Percentiles rank a stretch among this genome's conserved stretches.
Conservation (phyloP, 2,329 filamentous ascomycete species). For the Macrophomina tecta region DNA sequence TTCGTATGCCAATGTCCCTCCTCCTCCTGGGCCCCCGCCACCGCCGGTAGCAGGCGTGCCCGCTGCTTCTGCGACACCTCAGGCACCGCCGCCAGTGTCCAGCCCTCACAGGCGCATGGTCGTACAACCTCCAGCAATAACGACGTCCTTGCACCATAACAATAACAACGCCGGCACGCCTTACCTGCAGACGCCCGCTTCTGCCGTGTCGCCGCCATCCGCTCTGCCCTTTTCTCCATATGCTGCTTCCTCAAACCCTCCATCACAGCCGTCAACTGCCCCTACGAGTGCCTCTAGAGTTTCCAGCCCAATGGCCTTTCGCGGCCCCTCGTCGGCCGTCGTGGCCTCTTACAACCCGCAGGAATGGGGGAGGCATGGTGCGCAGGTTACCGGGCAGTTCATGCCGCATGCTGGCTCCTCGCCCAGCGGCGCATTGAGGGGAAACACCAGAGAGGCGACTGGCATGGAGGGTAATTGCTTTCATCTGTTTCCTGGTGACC, state of each 20-base stretch:
- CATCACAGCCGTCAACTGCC: constrained; percentile 37
- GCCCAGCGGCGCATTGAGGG: constrained; percentile 42
- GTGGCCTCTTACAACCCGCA: constrained; percentile 55
- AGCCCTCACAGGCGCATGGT: constrained; percentile 42
- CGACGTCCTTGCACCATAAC: constrained; percentile 43
- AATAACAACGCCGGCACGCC: constrained; percentile 38
- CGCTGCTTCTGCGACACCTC: constrained; percentile 21
- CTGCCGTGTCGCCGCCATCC: constrained; percentile 40
- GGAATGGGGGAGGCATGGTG: constrained; percentile 51
- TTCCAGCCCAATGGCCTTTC: constrained; percentile 45
- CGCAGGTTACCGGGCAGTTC: constrained; percentile 11
- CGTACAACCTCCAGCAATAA: constrained; percentile 50
- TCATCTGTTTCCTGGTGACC: constrained; percentile 3
- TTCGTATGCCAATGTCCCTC: constrained; percentile 23
- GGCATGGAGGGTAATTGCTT: constrained; percentile 55
- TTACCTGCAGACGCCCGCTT: constrained; percentile 47
- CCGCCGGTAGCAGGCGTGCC: constrained; percentile 21
- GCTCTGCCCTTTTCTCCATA: constrained; percentile 46
- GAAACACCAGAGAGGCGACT: constrained; percentile 31
- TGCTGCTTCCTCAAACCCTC: constrained; percentile 32
- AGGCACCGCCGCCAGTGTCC: constrained; percentile 16
- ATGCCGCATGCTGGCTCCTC: constrained; percentile 40
- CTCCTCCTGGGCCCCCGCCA: constrained; percentile 25
- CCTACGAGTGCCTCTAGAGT: constrained; percentile 41
- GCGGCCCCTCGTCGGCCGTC: constrained; percentile 34